phyloP scores from a whole-genome alignment of 1,284 basidiomycete genomes.

The Athelia psychrophila region DNA sequence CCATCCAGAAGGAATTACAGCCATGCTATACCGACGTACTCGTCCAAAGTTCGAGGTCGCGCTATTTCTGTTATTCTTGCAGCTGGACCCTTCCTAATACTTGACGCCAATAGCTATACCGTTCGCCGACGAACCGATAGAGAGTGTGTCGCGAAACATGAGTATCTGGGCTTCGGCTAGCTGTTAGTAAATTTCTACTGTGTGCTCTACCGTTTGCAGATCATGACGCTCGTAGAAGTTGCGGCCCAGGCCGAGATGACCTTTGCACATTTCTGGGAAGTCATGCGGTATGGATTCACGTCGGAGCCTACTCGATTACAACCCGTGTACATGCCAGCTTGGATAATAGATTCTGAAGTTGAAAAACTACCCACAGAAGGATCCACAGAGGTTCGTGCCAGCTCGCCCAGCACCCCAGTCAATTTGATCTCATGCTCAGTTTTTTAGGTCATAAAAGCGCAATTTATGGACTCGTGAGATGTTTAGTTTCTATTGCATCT shows the following conservation, averaged over 20 bases:
- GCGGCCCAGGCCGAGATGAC: neutral
- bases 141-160: constrained; percentile 29
- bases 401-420: too few relatives aligned
- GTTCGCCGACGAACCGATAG: constrained; percentile 27
- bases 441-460: neutral
- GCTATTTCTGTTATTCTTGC: constrained; percentile 3
- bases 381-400: neutral
- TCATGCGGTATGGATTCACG: too few relatives aligned
- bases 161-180: constrained; percentile 7
- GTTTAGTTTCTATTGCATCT: neutral
- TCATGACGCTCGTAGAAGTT: constrained; percentile 13
- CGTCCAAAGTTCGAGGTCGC: constrained; percentile 44
- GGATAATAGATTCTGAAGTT: constrained; percentile 56
- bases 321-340: constrained; percentile 59
- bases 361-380: constrained; percentile 20
- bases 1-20: neutral
- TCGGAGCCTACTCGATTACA: constrained; percentile 14
- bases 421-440: neutral
- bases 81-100: too few relatives aligned
- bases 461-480: neutral
- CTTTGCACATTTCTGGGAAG: neutral
- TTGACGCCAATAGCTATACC: constrained; percentile 29
- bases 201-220: constrained; percentile 11
- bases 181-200: constrained; percentile 13
- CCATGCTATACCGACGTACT: constrained; percentile 20